Base-by-base conservation (phyloP, 768 basidiomycete genomes). In the Scleroderma citrinum region DNA sequence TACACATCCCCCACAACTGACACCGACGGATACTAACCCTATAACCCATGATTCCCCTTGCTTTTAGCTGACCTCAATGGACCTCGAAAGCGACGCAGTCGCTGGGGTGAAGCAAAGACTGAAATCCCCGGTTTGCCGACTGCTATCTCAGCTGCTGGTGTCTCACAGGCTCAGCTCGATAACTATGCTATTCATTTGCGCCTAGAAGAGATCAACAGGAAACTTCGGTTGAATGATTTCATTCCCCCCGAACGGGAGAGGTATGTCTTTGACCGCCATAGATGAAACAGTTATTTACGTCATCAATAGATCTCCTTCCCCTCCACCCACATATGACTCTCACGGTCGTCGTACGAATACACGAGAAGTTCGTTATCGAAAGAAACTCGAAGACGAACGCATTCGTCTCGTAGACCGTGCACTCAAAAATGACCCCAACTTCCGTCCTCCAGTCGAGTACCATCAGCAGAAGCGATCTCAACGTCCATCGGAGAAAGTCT, bases 321-420 rank as follows among this genome's bases (percentile, higher is more conserved):
- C 96, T 36, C 93, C 95, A 7, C 96, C 96, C 13, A 93, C 92
- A 1, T 98, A 99, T 63, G 96, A 99, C 66, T 84, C 83, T 3
- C 95, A 98, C 59, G 96, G 96, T 75, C 91, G 96, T 48, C 82
- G 96, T 61, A 97, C 94, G 44, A 99, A 99, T 70, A 98, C 93
- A 23, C 90, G 96, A 42, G 96, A 99, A 74, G 91, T 99, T 48
- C 90, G 96, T 48, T 99, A 99, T 71, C 85, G 91, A 54, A 94
- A 95, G 70, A 94, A 93, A 63, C 78, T 92, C 19, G 90, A 92
- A 68, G 90, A 92, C 50, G 90, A 92, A 60, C 92, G 93, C 51
- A 87, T 92, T 63, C 78, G 81, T 51, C 85, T 99, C 44, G 92
- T 98, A 54, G 96, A 98, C 61, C 85, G 87, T 29, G 94, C 94